phyloP scores from a whole-genome alignment of 495 filamentous ascomycete species.

The Durotheca rogersii region DNA sequence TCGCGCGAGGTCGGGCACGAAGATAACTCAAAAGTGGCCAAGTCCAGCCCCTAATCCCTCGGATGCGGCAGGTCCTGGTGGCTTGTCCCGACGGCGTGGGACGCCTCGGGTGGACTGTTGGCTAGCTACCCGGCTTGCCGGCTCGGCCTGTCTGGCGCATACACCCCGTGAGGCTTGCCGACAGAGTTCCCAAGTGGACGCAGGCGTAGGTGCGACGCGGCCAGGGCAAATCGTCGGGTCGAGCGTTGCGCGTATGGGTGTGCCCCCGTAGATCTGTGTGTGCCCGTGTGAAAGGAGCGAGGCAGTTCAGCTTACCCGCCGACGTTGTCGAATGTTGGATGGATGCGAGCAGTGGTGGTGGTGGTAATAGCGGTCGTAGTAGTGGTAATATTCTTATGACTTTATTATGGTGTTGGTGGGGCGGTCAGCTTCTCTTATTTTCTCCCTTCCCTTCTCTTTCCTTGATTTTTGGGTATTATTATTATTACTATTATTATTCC shows the following conservation, averaged over 20 bases:
- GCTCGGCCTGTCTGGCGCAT: slow-evolving; percentile 27
- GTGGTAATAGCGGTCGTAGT: too few relatives aligned
- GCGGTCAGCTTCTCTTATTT: slow-evolving; percentile 23
- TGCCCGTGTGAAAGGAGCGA: not conserved
- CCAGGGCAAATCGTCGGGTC: slow-evolving; percentile 18
- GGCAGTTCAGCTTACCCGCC: slow-evolving; percentile 7
- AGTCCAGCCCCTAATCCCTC: slow-evolving; percentile 24
- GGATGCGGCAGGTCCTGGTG: slow-evolving; percentile 27
- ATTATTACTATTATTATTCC: too few relatives aligned
- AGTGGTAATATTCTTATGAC: slow-evolving; percentile 2
- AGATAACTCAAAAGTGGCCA: too few relatives aligned
- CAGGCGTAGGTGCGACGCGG: slow-evolving; percentile 18
- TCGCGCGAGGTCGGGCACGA: too few relatives aligned
- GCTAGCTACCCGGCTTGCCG: slow-evolving; percentile 29
- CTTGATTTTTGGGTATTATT: slow-evolving; percentile 1
- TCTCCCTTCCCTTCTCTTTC: not conserved
- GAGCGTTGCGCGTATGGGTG: too few relatives aligned
- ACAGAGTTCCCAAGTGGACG: slow-evolving; percentile 22
- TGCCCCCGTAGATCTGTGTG: too few relatives aligned
- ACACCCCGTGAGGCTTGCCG: slow-evolving; percentile 24
- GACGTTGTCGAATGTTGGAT: slow-evolving; percentile 21
- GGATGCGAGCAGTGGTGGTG: slow-evolving; percentile 23
- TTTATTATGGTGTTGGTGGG: slow-evolving; percentile 27
- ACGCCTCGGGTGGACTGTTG: slow-evolving; percentile 28
- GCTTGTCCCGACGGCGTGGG: slow-evolving; percentile 30